Conservation (phyloP, 164 flowering plant species). For the Piper longum region DNA sequence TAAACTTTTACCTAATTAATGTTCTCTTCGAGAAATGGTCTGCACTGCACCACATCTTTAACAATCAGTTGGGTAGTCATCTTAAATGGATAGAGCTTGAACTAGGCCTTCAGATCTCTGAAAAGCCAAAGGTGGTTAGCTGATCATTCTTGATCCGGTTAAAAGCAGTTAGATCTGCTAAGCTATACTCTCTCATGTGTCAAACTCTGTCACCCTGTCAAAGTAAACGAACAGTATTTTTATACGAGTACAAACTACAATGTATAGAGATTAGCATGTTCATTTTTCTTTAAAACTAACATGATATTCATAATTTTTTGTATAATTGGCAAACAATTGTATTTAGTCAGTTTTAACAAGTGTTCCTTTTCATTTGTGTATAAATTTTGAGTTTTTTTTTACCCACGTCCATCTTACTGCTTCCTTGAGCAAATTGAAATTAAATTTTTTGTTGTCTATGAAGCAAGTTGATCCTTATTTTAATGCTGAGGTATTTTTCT, state of each 20-base stretch:
- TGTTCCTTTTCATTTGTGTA: not conserved
- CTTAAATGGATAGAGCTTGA: slow-evolving; percentile 37
- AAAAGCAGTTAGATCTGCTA: not conserved
- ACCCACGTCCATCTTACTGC: not conserved
- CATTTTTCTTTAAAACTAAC: slow-evolving; percentile 48
- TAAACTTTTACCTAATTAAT: not conserved
- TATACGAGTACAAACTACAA: slow-evolving; percentile 40
- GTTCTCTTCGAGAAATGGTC: not conserved
- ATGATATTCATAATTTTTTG: slow-evolving; percentile 37
- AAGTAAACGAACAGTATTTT: slow-evolving; percentile 32
- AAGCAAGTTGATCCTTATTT: slow-evolving; percentile 70
- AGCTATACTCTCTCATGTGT: not conserved
- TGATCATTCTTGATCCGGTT: not conserved
- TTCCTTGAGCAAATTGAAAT: slow-evolving; percentile 1
- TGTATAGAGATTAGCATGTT: slow-evolving; percentile 30
- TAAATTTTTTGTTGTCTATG: slow-evolving; percentile 59
- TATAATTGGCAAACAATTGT: too few species aligned
- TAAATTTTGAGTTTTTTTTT: not conserved
- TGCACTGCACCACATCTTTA: slow-evolving; percentile 31
- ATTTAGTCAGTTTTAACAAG: slow-evolving; percentile 41
- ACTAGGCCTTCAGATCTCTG: slow-evolving; percentile 30
- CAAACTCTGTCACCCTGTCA: slow-evolving; percentile 5
- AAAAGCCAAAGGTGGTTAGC: slow-evolving; percentile 32
- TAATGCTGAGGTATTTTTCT: slow-evolving; percentile 32
- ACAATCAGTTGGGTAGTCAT: slow-evolving; percentile 30